Conservation (phyloP, 2,329 filamentous ascomycete genomes). For the Fusarium falciforme region DNA sequence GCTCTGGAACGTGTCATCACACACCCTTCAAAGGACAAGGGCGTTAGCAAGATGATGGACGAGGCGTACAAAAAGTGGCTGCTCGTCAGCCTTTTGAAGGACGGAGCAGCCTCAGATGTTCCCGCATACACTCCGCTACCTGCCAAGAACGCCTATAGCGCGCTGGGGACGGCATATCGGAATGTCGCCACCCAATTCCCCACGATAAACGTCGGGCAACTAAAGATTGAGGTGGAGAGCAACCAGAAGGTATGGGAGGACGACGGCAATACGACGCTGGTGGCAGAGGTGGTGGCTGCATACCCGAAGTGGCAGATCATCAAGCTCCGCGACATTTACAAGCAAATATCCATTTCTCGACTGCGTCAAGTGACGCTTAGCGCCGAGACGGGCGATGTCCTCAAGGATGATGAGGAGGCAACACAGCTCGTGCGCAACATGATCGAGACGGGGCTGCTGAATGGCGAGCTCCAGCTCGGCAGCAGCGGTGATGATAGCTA, state of each 20-base stretch:
- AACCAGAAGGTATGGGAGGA: slow-evolving; percentile 70
- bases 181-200: slow-evolving; percentile 77
- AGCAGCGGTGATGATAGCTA: slow-evolving; percentile 56
- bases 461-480: slow-evolving; percentile 62
- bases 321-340: slow-evolving; percentile 78
- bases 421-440: slow-evolving; percentile 63
- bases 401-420: slow-evolving; percentile 57
- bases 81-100: slow-evolving; percentile 77
- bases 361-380: slow-evolving; percentile 63
- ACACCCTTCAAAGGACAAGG: slow-evolving; percentile 71
- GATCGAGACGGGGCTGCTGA: slow-evolving; percentile 65
- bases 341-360: slow-evolving; percentile 66
- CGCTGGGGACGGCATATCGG: slow-evolving; percentile 76
- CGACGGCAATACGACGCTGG: slow-evolving; percentile 79
- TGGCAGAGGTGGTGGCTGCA: slow-evolving; percentile 75
- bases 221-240: slow-evolving; percentile 73
- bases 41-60: slow-evolving; percentile 81
- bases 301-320: slow-evolving; percentile 82
- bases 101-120: slow-evolving; percentile 67
- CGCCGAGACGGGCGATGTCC: slow-evolving; percentile 61
- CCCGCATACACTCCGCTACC: slow-evolving; percentile 67
- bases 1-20: slow-evolving; percentile 75
- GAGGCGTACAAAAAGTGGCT: slow-evolving; percentile 95
- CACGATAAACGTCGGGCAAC: slow-evolving; percentile 61
- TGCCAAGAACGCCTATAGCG: slow-evolving; percentile 67